These are phyloP conservation scores for Plasmodium gonderi DNA, from an alignment of 169 alveolate species.

Conservation along the genomic window DNA sequence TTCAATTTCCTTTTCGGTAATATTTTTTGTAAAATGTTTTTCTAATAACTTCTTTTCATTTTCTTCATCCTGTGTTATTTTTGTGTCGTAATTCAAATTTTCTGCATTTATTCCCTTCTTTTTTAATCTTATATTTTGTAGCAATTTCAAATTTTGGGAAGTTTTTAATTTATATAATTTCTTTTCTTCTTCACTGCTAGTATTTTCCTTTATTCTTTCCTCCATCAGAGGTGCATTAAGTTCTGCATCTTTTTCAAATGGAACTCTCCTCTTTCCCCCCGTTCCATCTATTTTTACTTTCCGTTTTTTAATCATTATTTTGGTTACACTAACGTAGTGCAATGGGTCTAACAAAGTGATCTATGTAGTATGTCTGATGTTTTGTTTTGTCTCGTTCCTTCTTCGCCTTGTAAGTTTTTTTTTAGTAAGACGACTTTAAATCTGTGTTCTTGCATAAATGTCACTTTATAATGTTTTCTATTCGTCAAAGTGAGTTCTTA, in stretches of 20 bases:
- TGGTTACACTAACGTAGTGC: neutral
- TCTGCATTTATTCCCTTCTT: slow-evolving; percentile 68
- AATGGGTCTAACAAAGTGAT: neutral
- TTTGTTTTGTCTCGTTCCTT: too few species aligned
- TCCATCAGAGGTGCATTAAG: neutral
- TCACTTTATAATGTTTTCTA: too few species aligned
- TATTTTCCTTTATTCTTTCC: neutral
- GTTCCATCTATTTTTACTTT: slow-evolving; percentile 5
- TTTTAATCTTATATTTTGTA: slow-evolving; percentile 57
- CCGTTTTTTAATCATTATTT: slow-evolving; percentile 43
- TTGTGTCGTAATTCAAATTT: slow-evolving; percentile 10
- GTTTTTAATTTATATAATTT: slow-evolving; percentile 29
- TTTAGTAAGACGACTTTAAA: too few species aligned
- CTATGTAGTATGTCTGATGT: too few species aligned
- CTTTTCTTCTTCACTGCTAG: neutral
- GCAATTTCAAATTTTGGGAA: slow-evolving; percentile 36
- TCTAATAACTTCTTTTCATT: slow-evolving; percentile 39
- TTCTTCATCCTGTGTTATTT: slow-evolving; percentile 31
- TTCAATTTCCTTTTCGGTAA: slow-evolving; percentile 70
- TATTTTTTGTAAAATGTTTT: slow-evolving; percentile 62
- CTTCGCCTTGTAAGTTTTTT: too few species aligned
- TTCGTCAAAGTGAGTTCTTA: too few species aligned
- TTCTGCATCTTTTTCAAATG: slow-evolving; percentile 39
- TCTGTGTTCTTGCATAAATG: too few species aligned
- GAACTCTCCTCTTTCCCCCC: slow-evolving; percentile 13